Evolutionary conservation across 495 filamentous ascomycete genomes (phyloP), one percentile per base, ranked within the genome.

Genomic region (Pyrenopolyporus hunteri): DNA sequence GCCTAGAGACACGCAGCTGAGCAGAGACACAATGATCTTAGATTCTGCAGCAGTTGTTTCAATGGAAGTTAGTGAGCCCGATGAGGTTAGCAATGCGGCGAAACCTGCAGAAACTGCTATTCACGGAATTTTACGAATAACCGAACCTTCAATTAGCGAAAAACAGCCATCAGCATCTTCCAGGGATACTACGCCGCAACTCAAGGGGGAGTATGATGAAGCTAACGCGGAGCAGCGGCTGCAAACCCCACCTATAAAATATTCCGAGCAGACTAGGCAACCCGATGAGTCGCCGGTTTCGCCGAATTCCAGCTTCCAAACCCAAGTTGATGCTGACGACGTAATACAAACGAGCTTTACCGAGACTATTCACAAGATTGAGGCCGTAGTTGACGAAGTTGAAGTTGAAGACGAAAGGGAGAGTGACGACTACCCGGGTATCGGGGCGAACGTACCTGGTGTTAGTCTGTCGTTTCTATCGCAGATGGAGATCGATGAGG

Each of bases 401-500:
- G 10, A 1, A 5, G 20, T 40, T 9, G 43, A 59, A 9, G 4
- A 13, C 9, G 37, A 51, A 14, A 14, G n/a, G 0, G 39, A 46
- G 14, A 39, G 6, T 37, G 59, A 63, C 25, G 23, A 31, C 23
- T 25, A 28, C 6, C 36, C 42, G 1, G 43, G 51, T 7, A 6
- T 17, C 10, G 42, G 50, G 13, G 48, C 8, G 11, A 44, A 58
- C 9, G 19, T 35, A 36, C 52, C 52, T 33, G 56, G 26, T 39
- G 22, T 45, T 20, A 49, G 36, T 10, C 2, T 42, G 8, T 65
- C 53, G 23, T 69, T 67, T 29, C 44, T 20, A 31, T 65, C 69
- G 6, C 63, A 71, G 20, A 69, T 67, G 56, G 69, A 68, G 26
- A 10, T 70, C 23, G 68, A 71, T 26, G 66, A 71, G 3, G 69